These are phyloP conservation scores for Acephala macrosclerotiorum DNA, from an alignment of 2,329 filamentous ascomycete genomes.

Conservation along the genomic window DNA sequence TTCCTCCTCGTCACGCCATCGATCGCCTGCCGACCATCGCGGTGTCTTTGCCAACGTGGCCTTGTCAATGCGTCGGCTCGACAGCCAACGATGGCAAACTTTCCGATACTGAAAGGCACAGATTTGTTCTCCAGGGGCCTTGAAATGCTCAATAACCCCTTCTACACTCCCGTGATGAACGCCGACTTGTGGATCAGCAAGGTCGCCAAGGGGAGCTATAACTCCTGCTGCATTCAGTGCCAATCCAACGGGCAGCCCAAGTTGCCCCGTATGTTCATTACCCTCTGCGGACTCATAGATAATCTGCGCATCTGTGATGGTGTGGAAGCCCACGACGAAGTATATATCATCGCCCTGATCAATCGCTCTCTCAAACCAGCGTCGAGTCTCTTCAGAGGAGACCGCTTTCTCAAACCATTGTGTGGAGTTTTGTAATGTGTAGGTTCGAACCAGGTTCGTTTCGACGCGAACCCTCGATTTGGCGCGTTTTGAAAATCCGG, in stretches of 20 bases:
- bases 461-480: not conserved
- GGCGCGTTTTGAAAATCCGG: not conserved
- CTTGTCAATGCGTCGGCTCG: not conserved
- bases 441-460: not conserved
- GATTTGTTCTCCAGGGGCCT: conserved; percentile 10
- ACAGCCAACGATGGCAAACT: conserved; percentile 9
- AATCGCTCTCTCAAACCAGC: conserved; percentile 1
- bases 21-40: conserved; percentile 4
- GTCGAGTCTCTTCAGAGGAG: not conserved
- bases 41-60: not conserved
- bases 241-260: not conserved
- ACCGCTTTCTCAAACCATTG: not conserved
- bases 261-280: conserved; percentile 1
- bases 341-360: conserved; percentile 6
- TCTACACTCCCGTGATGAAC: not conserved
- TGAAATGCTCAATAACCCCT: not conserved
- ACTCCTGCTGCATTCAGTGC: conserved; percentile 4
- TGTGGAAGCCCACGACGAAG: conserved; percentile 1
- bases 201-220: not conserved
- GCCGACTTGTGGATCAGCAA: conserved; percentile 6
- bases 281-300: too few species aligned
- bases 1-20: conserved; percentile 1
- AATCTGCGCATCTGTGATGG: not conserved
- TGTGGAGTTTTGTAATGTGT: not conserved
- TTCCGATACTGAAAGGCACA: conserved; percentile 11